Conservation (phyloP, 208 protist genomes). For the Histomonas meleagridis region DNA sequence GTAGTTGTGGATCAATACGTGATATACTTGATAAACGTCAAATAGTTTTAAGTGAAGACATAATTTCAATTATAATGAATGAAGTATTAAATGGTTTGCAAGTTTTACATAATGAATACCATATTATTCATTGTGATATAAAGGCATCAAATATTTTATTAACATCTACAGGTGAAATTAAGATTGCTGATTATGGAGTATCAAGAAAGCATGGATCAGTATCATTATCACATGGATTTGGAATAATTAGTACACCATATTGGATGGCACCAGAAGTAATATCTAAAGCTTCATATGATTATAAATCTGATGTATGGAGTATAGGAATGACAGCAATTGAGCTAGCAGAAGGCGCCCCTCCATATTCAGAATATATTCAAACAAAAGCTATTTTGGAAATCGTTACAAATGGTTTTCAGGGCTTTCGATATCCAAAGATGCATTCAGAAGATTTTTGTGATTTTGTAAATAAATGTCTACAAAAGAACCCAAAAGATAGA, state of each 20-base stretch:
- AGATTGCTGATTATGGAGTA: background rate
- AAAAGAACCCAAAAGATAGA: conserved; percentile 16
- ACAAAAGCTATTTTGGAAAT: conserved; percentile 38
- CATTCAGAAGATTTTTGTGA: conserved; percentile 26
- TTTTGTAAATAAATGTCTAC: background rate
- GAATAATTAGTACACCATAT: conserved; percentile 49
- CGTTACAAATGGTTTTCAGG: background rate
- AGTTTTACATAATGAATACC: background rate
- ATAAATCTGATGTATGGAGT: conserved; percentile 45
- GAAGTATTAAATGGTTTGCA: background rate
- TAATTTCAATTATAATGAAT: background rate
- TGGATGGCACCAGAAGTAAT: conserved; percentile 57
- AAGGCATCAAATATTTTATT: conserved; percentile 49
- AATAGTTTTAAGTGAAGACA: background rate
- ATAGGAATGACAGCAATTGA: conserved; percentile 50
- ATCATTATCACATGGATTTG: background rate
- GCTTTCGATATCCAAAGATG: background rate
- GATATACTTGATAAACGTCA: background rate
- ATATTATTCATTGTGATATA: conserved; percentile 38
- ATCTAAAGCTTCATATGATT: background rate
- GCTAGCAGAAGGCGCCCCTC: conserved; percentile 42
- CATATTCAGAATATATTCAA: conserved; percentile 39
- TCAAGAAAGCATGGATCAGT: background rate
- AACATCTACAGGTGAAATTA: conserved; percentile 37
- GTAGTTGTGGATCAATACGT: background rate